Conservation (phyloP, 2,329 filamentous ascomycete genomes). For the Pyrenophora graminea region DNA sequence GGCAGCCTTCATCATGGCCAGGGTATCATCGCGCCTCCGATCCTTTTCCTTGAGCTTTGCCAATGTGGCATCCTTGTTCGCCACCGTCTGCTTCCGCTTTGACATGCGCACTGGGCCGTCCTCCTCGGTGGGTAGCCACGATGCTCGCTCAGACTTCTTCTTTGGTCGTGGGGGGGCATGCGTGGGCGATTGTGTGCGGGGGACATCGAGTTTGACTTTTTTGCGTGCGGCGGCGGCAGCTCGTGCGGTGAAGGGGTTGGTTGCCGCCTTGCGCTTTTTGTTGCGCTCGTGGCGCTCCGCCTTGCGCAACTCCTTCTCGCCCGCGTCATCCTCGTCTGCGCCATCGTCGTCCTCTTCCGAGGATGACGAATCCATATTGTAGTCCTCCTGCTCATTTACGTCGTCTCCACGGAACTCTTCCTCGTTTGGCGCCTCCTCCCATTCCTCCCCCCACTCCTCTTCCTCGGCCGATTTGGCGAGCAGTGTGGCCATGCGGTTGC, state of each 20-base stretch:
- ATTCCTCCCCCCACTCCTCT: slow-evolving; percentile 53
- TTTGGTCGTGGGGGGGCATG: slow-evolving; percentile 56
- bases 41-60: slow-evolving; percentile 76
- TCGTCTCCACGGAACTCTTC: slow-evolving; percentile 57
- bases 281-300: slow-evolving; percentile 66
- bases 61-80: slow-evolving; percentile 62
- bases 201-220: slow-evolving; percentile 45
- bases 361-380: slow-evolving; percentile 79
- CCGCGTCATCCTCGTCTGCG: slow-evolving; percentile 76
- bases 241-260: slow-evolving; percentile 45
- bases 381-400: slow-evolving; percentile 66
- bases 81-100: slow-evolving; percentile 64
- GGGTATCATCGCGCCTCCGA: slow-evolving; percentile 69
- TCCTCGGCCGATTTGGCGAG: slow-evolving; percentile 42
- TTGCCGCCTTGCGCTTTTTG: slow-evolving; percentile 79
- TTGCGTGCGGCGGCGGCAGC: slow-evolving; percentile 46
- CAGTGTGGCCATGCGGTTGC: slow-evolving; percentile 49
- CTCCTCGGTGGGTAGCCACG: slow-evolving; percentile 68
- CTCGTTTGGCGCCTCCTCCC: slow-evolving; percentile 68
- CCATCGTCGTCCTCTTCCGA: slow-evolving; percentile 73
- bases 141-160: slow-evolving; percentile 72
- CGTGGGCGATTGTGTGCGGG: slow-evolving; percentile 50
- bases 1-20: slow-evolving; percentile 66
- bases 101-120: slow-evolving; percentile 67
- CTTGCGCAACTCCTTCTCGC: slow-evolving; percentile 83